Base-by-base conservation (phyloP, 345 rosid genomes). In the Murraya koenigii region DNA sequence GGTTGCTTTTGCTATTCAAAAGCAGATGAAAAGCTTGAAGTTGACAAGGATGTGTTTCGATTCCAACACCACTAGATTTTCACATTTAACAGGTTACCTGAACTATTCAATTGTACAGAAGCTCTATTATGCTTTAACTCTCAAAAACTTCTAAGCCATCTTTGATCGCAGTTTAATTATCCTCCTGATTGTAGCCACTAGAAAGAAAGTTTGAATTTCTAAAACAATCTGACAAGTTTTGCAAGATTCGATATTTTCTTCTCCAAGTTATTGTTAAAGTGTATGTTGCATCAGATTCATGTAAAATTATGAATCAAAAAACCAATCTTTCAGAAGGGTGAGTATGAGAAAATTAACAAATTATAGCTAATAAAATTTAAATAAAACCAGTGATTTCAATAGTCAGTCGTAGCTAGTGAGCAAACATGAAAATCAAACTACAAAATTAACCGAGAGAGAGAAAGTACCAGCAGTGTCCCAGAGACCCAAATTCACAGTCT, bases 391-490 rank as follows among this genome's bases (percentile, higher is more conserved):
- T 11, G 39, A 38, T 8, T 8, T 55, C 19, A 44, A 1, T 39
- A 13, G 38, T 58, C 20, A 6, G 38, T 58, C 20, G 23, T 52
- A 38, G 17, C 20, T 28, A 6, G 6, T 8, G 28, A 62, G 26
- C 28, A 38, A 74, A 25, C 38, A 8, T 23, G 10, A 44, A 28
- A 49, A 52, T 30, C 39, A 49, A 80, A 66, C 11, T 13, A 55
- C 13, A 9, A 25, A 65, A 61, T 33, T 32, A 75, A 15, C 15
- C 54, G 41, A 44, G 17, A 35, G 38, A 35, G 38, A 56, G 74
- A 66, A 41, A 80, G 78, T 84, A 94, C 98, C 98, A 38, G 98
- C 98, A 77, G 98, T 94, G 76, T 94, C 97, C 98, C 98, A 94
- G 39, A 94, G 84, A 60, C 97, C 98, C 65, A 94, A 84, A 82